Evolutionary conservation across 345 rosid genomes (phyloP).

Genomic region (Corchorus capsularis): DNA sequence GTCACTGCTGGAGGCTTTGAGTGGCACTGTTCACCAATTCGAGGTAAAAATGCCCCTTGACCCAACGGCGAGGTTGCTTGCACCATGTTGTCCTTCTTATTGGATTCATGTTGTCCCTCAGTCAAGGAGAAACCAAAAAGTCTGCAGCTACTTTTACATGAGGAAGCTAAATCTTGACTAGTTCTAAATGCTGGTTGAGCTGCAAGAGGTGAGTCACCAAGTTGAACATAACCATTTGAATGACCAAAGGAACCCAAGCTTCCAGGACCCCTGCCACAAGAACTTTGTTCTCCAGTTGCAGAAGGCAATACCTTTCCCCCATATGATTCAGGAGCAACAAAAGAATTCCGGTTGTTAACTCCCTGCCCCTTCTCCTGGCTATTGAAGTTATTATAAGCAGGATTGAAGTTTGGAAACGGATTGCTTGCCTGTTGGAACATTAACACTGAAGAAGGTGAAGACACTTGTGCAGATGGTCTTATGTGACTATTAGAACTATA

Average conservation of each 20-base stretch:
- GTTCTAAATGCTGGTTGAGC: conserved; percentile 32
- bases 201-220: conserved; percentile 28
- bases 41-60: conserved; percentile 43
- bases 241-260: conserved; percentile 22
- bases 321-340: conserved; percentile 22
- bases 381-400: conserved; percentile 16
- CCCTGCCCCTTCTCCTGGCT: conserved; percentile 31
- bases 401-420: conserved; percentile 20
- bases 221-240: conserved; percentile 32
- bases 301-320: conserved; percentile 29
- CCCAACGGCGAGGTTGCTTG: conserved; percentile 31
- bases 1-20: conserved; percentile 38
- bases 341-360: conserved; percentile 16
- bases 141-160: conserved; percentile 79
- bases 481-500: conserved; percentile 30
- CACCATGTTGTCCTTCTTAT: conserved; percentile 32
- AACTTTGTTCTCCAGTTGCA: not conserved
- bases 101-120: conserved; percentile 47
- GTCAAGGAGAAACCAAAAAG: conserved; percentile 92
- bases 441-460: conserved; percentile 85
- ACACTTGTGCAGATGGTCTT: conserved; percentile 43
- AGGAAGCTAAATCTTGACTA: conserved; percentile 44
- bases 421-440: conserved; percentile 54
- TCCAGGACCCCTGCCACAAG: conserved; percentile 22
- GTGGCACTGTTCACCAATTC: conserved; percentile 50